These are phyloP conservation scores for Ceriops decandra DNA, from an alignment of 345 rosid species.

Conservation along the genomic window DNA sequence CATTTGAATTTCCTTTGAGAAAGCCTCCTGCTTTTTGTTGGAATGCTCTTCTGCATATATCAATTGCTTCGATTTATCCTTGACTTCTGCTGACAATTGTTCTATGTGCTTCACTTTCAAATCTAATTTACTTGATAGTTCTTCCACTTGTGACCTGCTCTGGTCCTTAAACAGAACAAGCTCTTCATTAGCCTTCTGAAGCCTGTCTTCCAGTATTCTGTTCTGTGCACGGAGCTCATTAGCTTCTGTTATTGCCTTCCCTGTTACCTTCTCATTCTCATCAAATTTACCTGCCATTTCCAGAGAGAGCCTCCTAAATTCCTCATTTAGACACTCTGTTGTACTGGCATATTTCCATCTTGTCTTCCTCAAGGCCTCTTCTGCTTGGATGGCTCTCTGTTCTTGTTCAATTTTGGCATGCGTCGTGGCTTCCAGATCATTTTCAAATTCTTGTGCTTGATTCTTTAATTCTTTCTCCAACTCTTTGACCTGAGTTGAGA, in stretches of 20 bases:
- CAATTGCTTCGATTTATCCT: conserved; percentile 12
- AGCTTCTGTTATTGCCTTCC: conserved; percentile 15
- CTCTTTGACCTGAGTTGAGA: conserved; percentile 24
- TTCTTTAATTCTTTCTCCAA: conserved; percentile 27
- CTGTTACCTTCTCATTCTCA: conserved; percentile 26
- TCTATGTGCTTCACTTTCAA: conserved; percentile 17
- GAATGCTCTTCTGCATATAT: conserved; percentile 10
- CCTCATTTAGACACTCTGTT: conserved; percentile 31
- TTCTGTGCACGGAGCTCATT: conserved; percentile 21
- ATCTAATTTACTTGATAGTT: conserved; percentile 15
- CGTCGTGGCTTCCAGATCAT: conserved; percentile 21
- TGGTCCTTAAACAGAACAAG: conserved; percentile 15
- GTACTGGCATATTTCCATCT: conserved; percentile 29
- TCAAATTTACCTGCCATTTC: conserved; percentile 31
- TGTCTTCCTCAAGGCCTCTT: conserved; percentile 34
- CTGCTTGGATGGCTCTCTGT: conserved; percentile 30
- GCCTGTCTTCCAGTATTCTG: conserved; percentile 19
- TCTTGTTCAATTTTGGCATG: conserved; percentile 27
- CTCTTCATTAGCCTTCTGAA: conserved; percentile 23
- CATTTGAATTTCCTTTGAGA: conserved; percentile 49
- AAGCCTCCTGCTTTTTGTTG: conserved; percentile 38
- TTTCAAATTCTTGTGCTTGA: conserved; percentile 25
- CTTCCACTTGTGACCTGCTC: conserved; percentile 17
- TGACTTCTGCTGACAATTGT: conserved; percentile 19
- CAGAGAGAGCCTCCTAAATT: conserved; percentile 25